Percentiles rank a stretch among this genome's conserved stretches.
phyloP scores from a whole-genome alignment of 768 basidiomycete species.

The Mycena polygramma region DNA sequence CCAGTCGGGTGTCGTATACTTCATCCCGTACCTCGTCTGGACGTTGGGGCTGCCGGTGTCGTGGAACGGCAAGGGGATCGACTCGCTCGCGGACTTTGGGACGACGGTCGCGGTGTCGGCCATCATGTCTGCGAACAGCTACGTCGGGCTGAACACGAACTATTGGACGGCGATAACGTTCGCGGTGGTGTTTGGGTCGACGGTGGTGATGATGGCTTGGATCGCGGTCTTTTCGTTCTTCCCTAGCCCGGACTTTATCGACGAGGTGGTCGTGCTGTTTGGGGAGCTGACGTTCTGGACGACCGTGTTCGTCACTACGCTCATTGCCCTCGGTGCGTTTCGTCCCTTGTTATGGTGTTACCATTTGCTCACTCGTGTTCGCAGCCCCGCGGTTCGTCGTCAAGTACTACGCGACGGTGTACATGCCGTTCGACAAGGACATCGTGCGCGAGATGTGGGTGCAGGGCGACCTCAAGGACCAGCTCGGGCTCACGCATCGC shows the following conservation, averaged over 20 bases:
- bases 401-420: conserved; percentile 79
- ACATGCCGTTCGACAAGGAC: conserved; percentile 87
- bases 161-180: conserved; percentile 93
- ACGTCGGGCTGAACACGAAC: conserved; percentile 89
- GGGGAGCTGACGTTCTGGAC: conserved; percentile 89
- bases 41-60: conserved; percentile 72
- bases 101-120: conserved; percentile 92
- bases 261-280: conserved; percentile 82
- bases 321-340: conserved; percentile 77
- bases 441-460: conserved; percentile 96
- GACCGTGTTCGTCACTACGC: conserved; percentile 75
- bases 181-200: conserved; percentile 84
- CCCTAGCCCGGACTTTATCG: conserved; percentile 74
- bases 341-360: conserved; percentile 19
- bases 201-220: conserved; percentile 88
- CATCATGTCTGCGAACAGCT: conserved; percentile 90
- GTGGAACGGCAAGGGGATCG: conserved; percentile 85
- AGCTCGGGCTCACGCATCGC: conserved; percentile 77
- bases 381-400: conserved; percentile 85
- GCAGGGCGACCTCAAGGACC: conserved; percentile 83
- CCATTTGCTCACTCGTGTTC: conserved; percentile 17
- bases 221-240: conserved; percentile 90
- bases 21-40: conserved; percentile 86
- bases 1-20: conserved; percentile 90
- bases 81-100: conserved; percentile 89